Percentiles rank a stretch among this genome's conserved stretches.
These are phyloP conservation scores for Kitagawia praeruptora DNA, from an alignment of 129 eudicot species.

Conservation along the genomic window DNA sequence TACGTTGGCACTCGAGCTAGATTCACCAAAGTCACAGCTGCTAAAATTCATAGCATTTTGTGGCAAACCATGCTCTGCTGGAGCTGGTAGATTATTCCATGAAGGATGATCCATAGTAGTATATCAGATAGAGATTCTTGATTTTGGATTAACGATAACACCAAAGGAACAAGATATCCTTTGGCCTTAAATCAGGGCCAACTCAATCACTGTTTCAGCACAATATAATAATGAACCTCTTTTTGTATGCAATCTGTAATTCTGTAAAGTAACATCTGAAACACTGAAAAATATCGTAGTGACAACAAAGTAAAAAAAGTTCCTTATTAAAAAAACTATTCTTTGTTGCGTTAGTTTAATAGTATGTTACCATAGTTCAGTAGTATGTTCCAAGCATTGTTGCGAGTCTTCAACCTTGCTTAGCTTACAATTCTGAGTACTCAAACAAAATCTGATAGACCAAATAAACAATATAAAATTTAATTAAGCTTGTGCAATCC, in stretches of 20 bases:
- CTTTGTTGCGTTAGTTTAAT: not conserved
- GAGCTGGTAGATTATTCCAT: conserved; percentile 41
- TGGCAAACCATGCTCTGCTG: conserved; percentile 50
- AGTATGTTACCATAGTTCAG: not conserved
- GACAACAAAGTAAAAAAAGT: not conserved
- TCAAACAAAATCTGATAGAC: not conserved
- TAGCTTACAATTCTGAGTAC: not conserved
- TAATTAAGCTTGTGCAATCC: not conserved
- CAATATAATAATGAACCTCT: not conserved
- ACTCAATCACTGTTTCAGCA: not conserved
- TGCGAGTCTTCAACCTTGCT: not conserved
- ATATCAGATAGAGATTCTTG: conserved; percentile 42
- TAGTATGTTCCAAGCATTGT: not conserved
- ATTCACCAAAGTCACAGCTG: conserved; percentile 65
- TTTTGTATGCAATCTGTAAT: not conserved
- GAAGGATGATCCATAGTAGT: conserved; percentile 37
- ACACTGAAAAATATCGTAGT: not conserved
- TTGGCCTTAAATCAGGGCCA: conserved; percentile 28
- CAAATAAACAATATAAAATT: not conserved
- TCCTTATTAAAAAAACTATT: not conserved
- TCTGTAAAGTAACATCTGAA: not conserved
- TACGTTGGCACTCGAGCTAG: conserved; percentile 54
- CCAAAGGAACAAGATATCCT: conserved; percentile 27
- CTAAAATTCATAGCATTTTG: conserved; percentile 31
- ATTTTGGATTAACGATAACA: conserved; percentile 43